Evolutionary conservation across 192 early-diverging fungal genomes (phyloP).

Genomic region (Dissophora ornata): DNA sequence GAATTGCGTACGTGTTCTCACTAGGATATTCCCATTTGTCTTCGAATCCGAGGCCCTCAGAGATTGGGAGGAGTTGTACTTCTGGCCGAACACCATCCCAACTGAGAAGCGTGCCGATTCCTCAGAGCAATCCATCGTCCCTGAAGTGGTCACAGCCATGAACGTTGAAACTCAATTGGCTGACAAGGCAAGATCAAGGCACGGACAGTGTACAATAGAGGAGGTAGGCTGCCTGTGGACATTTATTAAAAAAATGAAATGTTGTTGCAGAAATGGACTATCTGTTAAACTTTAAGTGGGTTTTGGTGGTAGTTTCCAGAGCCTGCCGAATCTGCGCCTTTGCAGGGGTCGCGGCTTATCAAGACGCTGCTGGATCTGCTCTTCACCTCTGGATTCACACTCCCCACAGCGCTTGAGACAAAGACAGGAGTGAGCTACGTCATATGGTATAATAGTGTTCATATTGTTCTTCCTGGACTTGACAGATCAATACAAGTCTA

Average conservation of each 20-base stretch:
- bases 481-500: too few species aligned
- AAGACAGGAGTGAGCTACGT: conserved; percentile 67
- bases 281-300: too few species aligned
- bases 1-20: conserved; percentile 87
- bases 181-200: too few species aligned
- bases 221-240: too few species aligned
- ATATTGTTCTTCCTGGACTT: neutral
- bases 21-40: conserved; percentile 85
- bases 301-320: conserved; percentile 19
- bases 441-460: conserved; percentile 63
- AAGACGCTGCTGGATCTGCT: conserved; percentile 64
- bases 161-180: too few species aligned
- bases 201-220: too few species aligned
- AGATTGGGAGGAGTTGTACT: conserved; percentile 70
- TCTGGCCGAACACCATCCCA: conserved; percentile 64
- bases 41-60: conserved; percentile 70
- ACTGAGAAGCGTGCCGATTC: too few species aligned
- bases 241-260: too few species aligned
- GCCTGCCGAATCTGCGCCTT: conserved; percentile 14
- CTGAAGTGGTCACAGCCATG: too few species aligned
- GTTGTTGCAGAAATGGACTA: too few species aligned
- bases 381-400: conserved; percentile 77
- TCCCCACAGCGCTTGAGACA: conserved; percentile 63
- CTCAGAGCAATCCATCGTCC: too few species aligned
- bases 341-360: conserved; percentile 66